A percentile compares a stretch with the other conserved stretches of the same genome.
phyloP scores from a whole-genome alignment of 2,329 filamentous ascomycete species.

The Rasamsonia emersonii region DNA sequence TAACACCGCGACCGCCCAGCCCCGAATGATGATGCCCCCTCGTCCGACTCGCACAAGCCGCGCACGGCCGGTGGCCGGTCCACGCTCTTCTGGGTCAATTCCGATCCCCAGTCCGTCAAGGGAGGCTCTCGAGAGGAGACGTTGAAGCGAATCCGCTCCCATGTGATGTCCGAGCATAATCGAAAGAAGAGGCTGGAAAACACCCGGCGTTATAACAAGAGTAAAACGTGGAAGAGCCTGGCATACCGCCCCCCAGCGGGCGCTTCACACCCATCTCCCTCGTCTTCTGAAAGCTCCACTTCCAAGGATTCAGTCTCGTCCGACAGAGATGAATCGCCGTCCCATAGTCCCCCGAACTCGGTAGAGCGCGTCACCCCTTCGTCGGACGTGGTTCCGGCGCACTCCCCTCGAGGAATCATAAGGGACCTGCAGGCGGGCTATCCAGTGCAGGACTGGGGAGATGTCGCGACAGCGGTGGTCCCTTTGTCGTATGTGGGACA shows the following conservation, averaged over 20 bases:
- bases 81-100: slow-evolving; percentile 34
- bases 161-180: slow-evolving; percentile 36
- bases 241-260: slow-evolving; percentile 23
- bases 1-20: not conserved
- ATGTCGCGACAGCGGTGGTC: slow-evolving; percentile 7
- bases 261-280: slow-evolving; percentile 8
- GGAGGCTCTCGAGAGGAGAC: slow-evolving; percentile 30
- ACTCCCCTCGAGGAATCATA: no score
- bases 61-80: slow-evolving; percentile 25
- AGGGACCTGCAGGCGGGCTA: no score
- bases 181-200: slow-evolving; percentile 33
- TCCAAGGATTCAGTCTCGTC: not conserved
- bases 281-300: slow-evolving; percentile 3
- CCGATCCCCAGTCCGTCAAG: slow-evolving; percentile 28
- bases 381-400: no score
- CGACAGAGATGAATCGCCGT: not conserved
- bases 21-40: slow-evolving; percentile 2
- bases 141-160: slow-evolving; percentile 33
- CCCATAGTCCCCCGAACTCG: not conserved
- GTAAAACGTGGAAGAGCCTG: slow-evolving; percentile 29
- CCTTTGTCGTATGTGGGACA: slow-evolving; percentile 22
- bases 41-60: slow-evolving; percentile 25
- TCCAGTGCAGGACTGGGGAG: slow-evolving; percentile 6
- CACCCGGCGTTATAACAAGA: slow-evolving; percentile 28
- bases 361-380: no score